Conservation (phyloP, 192 early-diverging fungal genomes). For the Mortierella hygrophila region DNA sequence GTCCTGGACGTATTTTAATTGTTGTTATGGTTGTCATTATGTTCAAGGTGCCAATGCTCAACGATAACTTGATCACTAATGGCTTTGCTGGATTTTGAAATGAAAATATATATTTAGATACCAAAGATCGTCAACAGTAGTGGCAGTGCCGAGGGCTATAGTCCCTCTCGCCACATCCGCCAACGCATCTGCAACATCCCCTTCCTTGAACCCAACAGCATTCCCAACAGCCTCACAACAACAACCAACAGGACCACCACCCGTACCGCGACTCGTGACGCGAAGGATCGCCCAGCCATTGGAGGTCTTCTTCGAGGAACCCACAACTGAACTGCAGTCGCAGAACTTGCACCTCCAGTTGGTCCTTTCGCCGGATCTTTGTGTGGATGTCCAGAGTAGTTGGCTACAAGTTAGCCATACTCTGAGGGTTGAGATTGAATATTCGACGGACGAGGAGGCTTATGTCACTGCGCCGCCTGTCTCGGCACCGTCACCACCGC, state of each 20-base stretch:
- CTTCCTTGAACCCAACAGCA: neutral
- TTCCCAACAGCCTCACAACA: constrained; percentile 6
- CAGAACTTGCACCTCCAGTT: constrained; percentile 37
- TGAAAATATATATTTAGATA: constrained; percentile 6
- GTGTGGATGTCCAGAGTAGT: constrained; percentile 49
- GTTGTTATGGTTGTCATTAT: neutral
- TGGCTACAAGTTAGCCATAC: constrained; percentile 49
- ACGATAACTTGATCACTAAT: neutral
- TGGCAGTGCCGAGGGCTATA: constrained; percentile 25
- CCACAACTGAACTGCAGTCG: constrained; percentile 27
- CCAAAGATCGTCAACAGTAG: constrained; percentile 19
- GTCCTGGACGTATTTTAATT: too few relatives aligned
- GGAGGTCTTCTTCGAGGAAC: constrained; percentile 42
- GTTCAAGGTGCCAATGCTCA: too few relatives aligned
- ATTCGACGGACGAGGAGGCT: constrained; percentile 42
- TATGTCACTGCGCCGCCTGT: constrained; percentile 22
- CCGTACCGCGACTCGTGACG: constrained; percentile 38
- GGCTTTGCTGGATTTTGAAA: neutral
- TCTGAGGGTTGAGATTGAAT: constrained; percentile 46
- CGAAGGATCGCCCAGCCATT: constrained; percentile 37
- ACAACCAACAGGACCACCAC: constrained; percentile 27
- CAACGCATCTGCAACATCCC: constrained; percentile 12
- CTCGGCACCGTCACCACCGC: constrained; percentile 1
- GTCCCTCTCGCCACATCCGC: constrained; percentile 14
- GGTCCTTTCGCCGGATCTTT: constrained; percentile 42